Percentiles rank a stretch among this genome's conserved stretches.
phyloP scores from a whole-genome alignment of 495 filamentous ascomycete genomes.

The Aspergillus cavernicola region DNA sequence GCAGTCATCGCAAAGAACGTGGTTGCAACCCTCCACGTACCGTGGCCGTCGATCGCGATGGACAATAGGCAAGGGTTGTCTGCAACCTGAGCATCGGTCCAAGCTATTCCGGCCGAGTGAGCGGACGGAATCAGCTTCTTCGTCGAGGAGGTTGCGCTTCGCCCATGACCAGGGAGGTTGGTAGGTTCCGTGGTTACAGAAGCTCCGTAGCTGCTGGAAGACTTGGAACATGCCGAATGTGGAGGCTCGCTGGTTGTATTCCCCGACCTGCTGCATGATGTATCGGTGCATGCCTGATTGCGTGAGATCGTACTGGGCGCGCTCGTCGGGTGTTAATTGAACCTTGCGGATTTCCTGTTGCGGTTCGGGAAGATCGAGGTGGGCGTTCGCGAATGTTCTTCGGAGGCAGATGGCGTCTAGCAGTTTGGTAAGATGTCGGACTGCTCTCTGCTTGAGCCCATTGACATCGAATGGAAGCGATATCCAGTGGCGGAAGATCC shows the following conservation, averaged over 20 bases:
- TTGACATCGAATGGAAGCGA: constrained; percentile 11
- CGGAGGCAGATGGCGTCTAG: constrained; percentile 23
- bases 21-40: constrained; percentile 17
- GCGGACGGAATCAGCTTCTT: constrained; percentile 13
- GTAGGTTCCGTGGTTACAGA: constrained; percentile 47
- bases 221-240: constrained; percentile 38
- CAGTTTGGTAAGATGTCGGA: constrained; percentile 7
- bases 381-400: constrained; percentile 19
- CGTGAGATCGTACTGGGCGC: constrained; percentile 30
- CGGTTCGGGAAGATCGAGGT: constrained; percentile 33
- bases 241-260: constrained; percentile 14
- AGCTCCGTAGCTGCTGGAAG: constrained; percentile 37
- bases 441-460: not conserved
- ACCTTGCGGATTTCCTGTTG: constrained; percentile 12
- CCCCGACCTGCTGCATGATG: constrained; percentile 25
- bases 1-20: constrained; percentile 18
- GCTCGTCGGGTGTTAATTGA: constrained; percentile 26
- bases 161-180: constrained; percentile 35
- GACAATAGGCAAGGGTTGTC: constrained; percentile 6
- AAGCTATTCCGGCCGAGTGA: constrained; percentile 14
- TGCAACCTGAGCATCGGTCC: not conserved
- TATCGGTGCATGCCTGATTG: constrained; percentile 26
- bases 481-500: constrained; percentile 14
- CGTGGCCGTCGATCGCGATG: constrained; percentile 1
- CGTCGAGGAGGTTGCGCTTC: constrained; percentile 20